Evolutionary conservation across 768 basidiomycete species (phyloP), one percentile per base, ranked within the genome.

Genomic region (Psilocybe tampanensis): DNA sequence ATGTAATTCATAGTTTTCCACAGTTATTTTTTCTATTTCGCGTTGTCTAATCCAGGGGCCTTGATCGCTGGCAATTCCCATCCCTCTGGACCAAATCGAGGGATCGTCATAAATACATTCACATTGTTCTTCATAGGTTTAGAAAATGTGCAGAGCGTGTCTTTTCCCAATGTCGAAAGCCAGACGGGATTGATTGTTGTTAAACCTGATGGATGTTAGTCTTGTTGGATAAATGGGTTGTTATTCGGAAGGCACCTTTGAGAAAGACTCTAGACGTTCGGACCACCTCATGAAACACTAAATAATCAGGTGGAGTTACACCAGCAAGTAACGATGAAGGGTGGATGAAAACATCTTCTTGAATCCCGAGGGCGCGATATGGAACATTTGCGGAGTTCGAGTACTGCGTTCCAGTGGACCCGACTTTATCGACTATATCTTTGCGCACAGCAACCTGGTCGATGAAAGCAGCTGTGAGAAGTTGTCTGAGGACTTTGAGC

Each of bases 371-470:
- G 1, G 94, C 89, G 48, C 80, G 82, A 70, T 98, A 99, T 0
- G 94, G 76, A 17, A 98, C 85, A 8, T 89, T 90, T 65, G 86
- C 87, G 0, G 89, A 83, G 22, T 86, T 92, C 8, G 88, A 77
- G 68, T 81, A 92, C 63, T 92, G 88, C 43, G 79, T 74, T 4
- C 90, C 92, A 12, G 80, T 76, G 2, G 80, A 75, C 15, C 78
- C 74, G 47, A 79, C 74, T 59, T 84, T 85, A 44, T 86, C 81
- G 13, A 87, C 79, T 32, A 92, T 71, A 68, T 98, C 96, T 67
- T 90, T 93, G 23, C 97, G 86, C 13, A 95, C 81, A 8, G 97
- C 97, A 13, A 98, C 86, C 71, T 96, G 94, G 71, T 99, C 95
- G 61, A 98, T 92, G 74, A 97, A 98, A 15, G 86, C 92, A 9